Conservation (phyloP, 73 alveolate genomes). For the Paramecium biaurelia region DNA sequence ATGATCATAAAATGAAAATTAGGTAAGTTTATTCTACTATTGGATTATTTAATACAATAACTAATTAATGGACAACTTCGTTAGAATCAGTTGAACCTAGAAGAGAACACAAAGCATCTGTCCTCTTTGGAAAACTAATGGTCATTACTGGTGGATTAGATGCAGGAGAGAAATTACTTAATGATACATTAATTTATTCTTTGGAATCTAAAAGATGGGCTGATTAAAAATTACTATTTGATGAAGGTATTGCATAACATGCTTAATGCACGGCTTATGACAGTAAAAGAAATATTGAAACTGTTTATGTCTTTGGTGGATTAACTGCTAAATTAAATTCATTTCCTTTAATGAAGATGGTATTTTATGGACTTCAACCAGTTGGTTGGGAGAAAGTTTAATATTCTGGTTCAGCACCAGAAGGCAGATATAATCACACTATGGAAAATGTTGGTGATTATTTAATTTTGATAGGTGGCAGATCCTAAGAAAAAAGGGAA, state of each 20-base stretch:
- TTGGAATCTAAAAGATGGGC: conserved; percentile 27
- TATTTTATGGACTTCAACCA: conserved; percentile 6
- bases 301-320: conserved; percentile 17
- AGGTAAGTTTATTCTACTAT: conserved; percentile 15
- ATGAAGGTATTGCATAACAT: conserved; percentile 23
- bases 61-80: background rate
- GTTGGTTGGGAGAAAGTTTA: background rate
- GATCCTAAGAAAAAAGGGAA: background rate
- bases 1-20: conserved; percentile 34
- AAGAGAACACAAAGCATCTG: conserved; percentile 38
- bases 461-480: conserved; percentile 7
- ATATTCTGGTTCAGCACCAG: background rate
- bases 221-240: background rate
- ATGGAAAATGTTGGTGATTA: conserved; percentile 30
- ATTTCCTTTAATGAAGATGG: conserved; percentile 20
- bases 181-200: background rate
- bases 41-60: background rate
- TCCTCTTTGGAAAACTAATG: background rate
- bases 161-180: background rate
- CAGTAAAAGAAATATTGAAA: background rate
- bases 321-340: background rate
- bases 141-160: conserved; percentile 37
- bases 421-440: conserved; percentile 41
- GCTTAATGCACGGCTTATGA: background rate
- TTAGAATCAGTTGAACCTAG: conserved; percentile 43